phyloP scores from a whole-genome alignment of 108 stramenopile species.

The Heterococcus sp. region DNA sequence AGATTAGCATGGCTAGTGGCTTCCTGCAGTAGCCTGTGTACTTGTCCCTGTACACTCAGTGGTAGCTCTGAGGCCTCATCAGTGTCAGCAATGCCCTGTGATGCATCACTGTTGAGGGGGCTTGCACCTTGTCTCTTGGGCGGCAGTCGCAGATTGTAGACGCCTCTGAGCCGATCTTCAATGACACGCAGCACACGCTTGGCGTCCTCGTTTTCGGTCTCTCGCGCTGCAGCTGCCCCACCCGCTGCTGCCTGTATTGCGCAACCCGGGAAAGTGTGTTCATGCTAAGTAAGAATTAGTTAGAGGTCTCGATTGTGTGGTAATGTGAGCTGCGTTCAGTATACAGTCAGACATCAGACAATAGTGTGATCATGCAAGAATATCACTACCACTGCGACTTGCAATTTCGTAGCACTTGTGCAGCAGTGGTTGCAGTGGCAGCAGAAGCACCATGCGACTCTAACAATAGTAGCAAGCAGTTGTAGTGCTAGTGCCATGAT shows the following conservation, averaged over 20 bases:
- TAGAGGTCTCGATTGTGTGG: too few species aligned
- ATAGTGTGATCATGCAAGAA: too few species aligned
- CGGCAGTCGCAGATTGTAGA: conserved; percentile 46
- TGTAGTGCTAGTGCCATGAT: too few species aligned
- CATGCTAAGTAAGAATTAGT: too few species aligned
- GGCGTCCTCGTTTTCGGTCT: conserved; percentile 45
- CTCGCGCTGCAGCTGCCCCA: conserved; percentile 26
- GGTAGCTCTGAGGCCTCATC: conserved; percentile 30
- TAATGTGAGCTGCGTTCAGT: too few species aligned
- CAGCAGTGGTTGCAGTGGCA: too few species aligned
- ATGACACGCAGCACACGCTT: conserved; percentile 45
- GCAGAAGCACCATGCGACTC: too few species aligned
- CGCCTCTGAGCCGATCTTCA: conserved; percentile 51
- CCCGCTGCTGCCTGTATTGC: conserved; percentile 14
- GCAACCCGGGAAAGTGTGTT: too few species aligned
- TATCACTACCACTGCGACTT: too few species aligned
- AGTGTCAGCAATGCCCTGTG: conserved; percentile 11
- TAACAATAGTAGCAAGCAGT: too few species aligned
- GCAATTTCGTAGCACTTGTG: too few species aligned
- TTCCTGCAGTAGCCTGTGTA: conserved; percentile 60
- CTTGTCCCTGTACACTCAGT: conserved; percentile 64
- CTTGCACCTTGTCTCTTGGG: background rate
- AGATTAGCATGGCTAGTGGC: conserved; percentile 60
- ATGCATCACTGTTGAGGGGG: background rate
- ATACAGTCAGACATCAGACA: too few species aligned